These are phyloP conservation scores for rapeseed (Brassica napus) DNA, from an alignment of 345 rosid species.

Conservation along the genomic window DNA sequence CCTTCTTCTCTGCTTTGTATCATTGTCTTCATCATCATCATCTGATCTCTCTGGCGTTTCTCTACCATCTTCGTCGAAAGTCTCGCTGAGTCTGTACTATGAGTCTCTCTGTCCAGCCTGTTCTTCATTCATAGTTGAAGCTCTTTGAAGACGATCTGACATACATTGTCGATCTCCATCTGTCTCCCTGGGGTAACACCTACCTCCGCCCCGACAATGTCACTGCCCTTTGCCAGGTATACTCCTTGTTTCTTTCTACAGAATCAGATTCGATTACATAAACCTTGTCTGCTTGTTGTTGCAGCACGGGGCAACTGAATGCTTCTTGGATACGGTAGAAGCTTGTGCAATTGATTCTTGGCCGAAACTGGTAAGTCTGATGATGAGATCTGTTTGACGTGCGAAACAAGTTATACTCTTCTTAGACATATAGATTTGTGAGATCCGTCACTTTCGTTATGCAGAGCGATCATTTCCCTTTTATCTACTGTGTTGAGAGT, in stretches of 20 bases:
- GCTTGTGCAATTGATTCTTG: slow-evolving; percentile 81
- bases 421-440: not conserved
- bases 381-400: slow-evolving; percentile 7
- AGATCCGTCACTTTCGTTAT: slow-evolving; percentile 19
- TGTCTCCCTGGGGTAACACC: slow-evolving; percentile 86
- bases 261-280: not conserved
- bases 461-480: slow-evolving; percentile 78
- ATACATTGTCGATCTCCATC: slow-evolving; percentile 67
- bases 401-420: not conserved
- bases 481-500: slow-evolving; percentile 73
- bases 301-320: slow-evolving; percentile 86
- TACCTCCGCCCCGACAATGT: slow-evolving; percentile 47
- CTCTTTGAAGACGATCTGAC: slow-evolving; percentile 60
- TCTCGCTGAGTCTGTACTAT: slow-evolving; percentile 62
- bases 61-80: slow-evolving; percentile 41
- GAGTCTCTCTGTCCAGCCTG: slow-evolving; percentile 86
- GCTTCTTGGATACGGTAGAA: slow-evolving; percentile 82
- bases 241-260: not conserved
- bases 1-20: slow-evolving; percentile 17
- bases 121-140: slow-evolving; percentile 61
- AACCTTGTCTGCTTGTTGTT: slow-evolving; percentile 26
- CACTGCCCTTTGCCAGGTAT: slow-evolving; percentile 84
- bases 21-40: slow-evolving; percentile 17
- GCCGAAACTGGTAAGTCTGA: slow-evolving; percentile 62
- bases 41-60: slow-evolving; percentile 23